Percentiles rank a stretch among this genome's conserved stretches.
Conservation (phyloP, 345 rosid species). For the Bretschneidera sinensis region DNA sequence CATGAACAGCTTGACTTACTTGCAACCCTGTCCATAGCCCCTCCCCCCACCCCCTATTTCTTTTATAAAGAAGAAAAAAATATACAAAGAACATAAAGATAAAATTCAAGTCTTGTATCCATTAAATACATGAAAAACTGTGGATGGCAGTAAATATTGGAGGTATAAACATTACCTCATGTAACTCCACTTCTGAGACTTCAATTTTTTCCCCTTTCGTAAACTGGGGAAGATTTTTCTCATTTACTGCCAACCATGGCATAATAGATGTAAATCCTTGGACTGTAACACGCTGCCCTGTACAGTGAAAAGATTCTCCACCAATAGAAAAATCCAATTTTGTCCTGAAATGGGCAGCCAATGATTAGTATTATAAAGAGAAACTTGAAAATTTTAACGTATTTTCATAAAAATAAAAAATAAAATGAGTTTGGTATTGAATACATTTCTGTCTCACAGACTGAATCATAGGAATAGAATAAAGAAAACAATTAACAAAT, state of each 20-base stretch:
- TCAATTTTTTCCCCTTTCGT: conserved; percentile 63
- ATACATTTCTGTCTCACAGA: neutral
- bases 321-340: conserved; percentile 73
- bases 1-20: too few relatives aligned
- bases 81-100: neutral
- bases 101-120: neutral
- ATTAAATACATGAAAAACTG: neutral
- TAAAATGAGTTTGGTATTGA: neutral
- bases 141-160: neutral
- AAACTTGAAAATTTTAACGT: neutral
- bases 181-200: conserved; percentile 68
- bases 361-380: neutral
- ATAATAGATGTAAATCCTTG: conserved; percentile 80
- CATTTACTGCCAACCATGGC: conserved; percentile 89
- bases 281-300: conserved; percentile 55
- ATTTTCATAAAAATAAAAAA: neutral
- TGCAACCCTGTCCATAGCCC: too few relatives aligned
- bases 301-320: conserved; percentile 78
- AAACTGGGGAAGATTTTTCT: conserved; percentile 72
- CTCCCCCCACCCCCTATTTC: neutral
- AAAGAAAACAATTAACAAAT: neutral
- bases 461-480: neutral
- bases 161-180: conserved; percentile 43
- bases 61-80: too few relatives aligned
- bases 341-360: conserved; percentile 44